These are phyloP conservation scores for Petunia secreta DNA, from an alignment of 257 asterid species.

Conservation along the genomic window DNA sequence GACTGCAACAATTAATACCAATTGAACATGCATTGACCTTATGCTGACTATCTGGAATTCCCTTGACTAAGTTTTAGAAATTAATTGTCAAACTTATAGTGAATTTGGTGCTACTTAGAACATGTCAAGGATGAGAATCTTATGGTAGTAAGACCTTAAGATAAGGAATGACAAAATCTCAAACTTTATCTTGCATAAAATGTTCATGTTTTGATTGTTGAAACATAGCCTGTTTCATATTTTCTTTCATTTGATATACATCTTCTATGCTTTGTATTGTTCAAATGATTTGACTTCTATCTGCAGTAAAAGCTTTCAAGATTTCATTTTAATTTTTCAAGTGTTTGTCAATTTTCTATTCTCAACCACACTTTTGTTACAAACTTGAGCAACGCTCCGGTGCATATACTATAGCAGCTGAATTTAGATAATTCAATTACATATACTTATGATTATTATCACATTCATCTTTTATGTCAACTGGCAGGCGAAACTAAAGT, in stretches of 20 bases:
- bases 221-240: neutral
- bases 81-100: neutral
- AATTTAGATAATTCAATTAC: neutral
- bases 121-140: conserved; percentile 7
- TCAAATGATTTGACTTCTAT: neutral
- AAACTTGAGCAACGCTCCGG: neutral
- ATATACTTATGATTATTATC: conserved; percentile 5
- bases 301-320: neutral
- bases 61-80: neutral
- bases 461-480: conserved; percentile 27
- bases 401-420: conserved; percentile 6
- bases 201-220: conserved; percentile 8
- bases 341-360: neutral
- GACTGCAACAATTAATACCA: neutral
- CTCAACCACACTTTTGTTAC: neutral
- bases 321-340: conserved; percentile 12
- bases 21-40: conserved; percentile 13
- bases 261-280: neutral
- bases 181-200: neutral
- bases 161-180: neutral
- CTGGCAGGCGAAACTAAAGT: conserved; percentile 62
- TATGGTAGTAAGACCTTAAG: conserved; percentile 1
- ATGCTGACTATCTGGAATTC: neutral
- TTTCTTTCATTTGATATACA: neutral
- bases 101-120: conserved; percentile 6